phyloP scores from a whole-genome alignment of 2,329 filamentous ascomycete species.

The Verticillium isaacii region DNA sequence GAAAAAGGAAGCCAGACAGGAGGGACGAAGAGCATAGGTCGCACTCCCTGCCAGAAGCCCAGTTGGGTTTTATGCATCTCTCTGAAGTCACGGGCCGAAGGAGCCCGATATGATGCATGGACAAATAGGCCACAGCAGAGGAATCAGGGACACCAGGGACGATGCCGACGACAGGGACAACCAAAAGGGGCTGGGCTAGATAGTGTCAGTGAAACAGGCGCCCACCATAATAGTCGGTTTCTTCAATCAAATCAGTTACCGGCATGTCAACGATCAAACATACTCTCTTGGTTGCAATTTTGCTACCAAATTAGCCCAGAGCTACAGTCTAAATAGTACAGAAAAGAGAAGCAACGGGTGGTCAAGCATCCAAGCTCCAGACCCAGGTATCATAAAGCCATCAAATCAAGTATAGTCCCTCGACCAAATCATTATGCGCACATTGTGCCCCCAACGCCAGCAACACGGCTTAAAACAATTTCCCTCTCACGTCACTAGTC shows the following conservation, averaged over 20 bases:
- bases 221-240: no score
- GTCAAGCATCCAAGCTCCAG: neutral
- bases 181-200: no score
- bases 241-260: neutral
- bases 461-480: neutral
- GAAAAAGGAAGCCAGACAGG: no score
- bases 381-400: neutral
- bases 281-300: neutral
- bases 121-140: no score
- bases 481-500: neutral
- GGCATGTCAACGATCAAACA: neutral
- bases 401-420: neutral
- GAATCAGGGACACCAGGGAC: no score
- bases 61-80: no score
- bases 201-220: no score
- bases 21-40: no score
- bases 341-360: neutral
- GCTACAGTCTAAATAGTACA: neutral
- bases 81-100: no score
- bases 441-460: neutral
- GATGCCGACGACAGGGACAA: no score
- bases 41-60: no score
- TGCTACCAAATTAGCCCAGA: neutral
- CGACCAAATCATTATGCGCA: neutral
- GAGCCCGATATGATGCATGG: no score